Conservation (phyloP, 768 basidiomycete species). For the Obba rivulosa region DNA sequence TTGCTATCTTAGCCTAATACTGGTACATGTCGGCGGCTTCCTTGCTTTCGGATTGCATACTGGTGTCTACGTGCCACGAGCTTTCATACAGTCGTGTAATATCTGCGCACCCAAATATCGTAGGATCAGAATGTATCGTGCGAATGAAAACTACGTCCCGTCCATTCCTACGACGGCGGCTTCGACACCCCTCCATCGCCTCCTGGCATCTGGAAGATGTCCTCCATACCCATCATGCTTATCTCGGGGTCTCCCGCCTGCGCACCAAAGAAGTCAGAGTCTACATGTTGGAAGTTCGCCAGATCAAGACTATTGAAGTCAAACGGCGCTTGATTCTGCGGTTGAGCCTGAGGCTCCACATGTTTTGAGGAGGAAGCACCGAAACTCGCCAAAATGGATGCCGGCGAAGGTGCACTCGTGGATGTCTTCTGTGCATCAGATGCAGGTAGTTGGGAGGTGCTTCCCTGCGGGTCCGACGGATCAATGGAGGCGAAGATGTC, state of each 20-base stretch:
- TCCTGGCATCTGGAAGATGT: slow-evolving; percentile 39
- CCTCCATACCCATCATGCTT: slow-evolving; percentile 50
- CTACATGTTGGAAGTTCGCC: slow-evolving; percentile 28
- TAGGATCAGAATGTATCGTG: neutral
- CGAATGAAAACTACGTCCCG: neutral
- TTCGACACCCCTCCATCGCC: no score
- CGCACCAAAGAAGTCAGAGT: slow-evolving; percentile 40
- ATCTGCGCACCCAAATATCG: no score
- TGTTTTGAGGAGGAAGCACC: slow-evolving; percentile 24
- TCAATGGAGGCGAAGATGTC: neutral
- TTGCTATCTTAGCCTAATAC: no score
- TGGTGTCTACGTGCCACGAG: neutral
- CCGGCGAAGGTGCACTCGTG: slow-evolving; percentile 9
- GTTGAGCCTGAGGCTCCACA: slow-evolving; percentile 2
- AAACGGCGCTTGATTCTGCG: slow-evolving; percentile 30
- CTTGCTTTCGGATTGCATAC: neutral
- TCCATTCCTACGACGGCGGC: neutral
- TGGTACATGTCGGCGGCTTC: neutral
- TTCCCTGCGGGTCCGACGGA: neutral
- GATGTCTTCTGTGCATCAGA: slow-evolving; percentile 2
- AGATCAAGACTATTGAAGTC: slow-evolving; percentile 43
- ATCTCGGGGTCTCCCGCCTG: slow-evolving; percentile 34
- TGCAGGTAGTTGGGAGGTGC: neutral
- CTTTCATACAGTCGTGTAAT: no score
- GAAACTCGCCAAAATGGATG: slow-evolving; percentile 34